phyloP scores from a whole-genome alignment of 2,329 filamentous ascomycete species.

The Microsporum canis region DNA sequence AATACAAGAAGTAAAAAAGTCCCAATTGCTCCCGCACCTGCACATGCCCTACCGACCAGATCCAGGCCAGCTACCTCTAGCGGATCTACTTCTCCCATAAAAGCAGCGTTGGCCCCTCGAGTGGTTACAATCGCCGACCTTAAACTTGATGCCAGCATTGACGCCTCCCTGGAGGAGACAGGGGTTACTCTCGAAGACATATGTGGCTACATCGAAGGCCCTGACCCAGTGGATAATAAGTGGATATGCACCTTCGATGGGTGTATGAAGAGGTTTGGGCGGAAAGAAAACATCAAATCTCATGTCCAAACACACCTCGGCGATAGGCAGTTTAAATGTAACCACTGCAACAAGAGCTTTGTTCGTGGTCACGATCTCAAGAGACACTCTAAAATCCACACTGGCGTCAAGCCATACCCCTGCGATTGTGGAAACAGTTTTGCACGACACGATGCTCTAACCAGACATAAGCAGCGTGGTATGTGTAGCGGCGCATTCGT shows the following conservation, averaged over 20 bases:
- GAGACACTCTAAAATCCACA: slow-evolving; percentile 94
- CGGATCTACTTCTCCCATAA: slow-evolving; percentile 21
- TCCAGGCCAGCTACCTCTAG: slow-evolving; percentile 8
- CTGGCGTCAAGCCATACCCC: slow-evolving; percentile 85
- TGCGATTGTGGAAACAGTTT: slow-evolving; percentile 93
- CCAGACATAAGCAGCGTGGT: slow-evolving; percentile 82
- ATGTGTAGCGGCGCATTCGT: slow-evolving; percentile 96
- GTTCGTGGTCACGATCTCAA: slow-evolving; percentile 96
- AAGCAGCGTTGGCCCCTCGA: slow-evolving; percentile 32
- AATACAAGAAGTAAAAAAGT: slow-evolving; percentile 21
- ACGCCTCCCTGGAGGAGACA: slow-evolving; percentile 59
- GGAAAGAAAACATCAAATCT: slow-evolving; percentile 97
- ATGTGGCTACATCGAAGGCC: slow-evolving; percentile 59
- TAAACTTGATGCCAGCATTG: slow-evolving; percentile 44
- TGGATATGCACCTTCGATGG: slow-evolving; percentile 66
- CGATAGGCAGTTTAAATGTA: slow-evolving; percentile 89
- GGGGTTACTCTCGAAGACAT: slow-evolving; percentile 83
- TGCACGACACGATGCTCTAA: slow-evolving; percentile 87
- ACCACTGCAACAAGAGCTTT: slow-evolving; percentile 88
- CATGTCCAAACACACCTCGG: slow-evolving; percentile 97
- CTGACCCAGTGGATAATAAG: slow-evolving; percentile 61
- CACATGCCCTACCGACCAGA: slow-evolving; percentile 15
- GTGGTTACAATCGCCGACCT: slow-evolving; percentile 37
- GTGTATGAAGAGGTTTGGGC: slow-evolving; percentile 84
- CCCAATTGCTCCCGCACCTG: slow-evolving; percentile 21